Evolutionary conservation across 441 rosid species (phyloP).

Genomic region (Kokia cookei): DNA sequence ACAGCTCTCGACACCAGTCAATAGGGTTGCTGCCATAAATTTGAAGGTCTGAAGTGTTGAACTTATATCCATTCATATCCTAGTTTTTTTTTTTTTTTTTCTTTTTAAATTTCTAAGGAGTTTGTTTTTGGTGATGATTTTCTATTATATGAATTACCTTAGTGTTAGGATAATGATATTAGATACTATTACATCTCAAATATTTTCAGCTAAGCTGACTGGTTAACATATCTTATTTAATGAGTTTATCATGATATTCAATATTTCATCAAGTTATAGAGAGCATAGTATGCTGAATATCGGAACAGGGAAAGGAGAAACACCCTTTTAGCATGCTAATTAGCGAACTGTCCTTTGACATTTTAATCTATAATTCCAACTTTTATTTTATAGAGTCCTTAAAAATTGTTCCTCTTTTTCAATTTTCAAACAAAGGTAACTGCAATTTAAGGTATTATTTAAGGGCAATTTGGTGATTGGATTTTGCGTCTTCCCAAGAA

Average conservation of each 20-base stretch:
- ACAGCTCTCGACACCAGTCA: conserved; percentile 55
- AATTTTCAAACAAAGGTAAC: no score
- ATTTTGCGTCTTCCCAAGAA: no score
- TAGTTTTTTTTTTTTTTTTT: neutral
- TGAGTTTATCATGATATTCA: neutral
- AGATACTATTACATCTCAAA: neutral
- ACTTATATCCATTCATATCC: neutral
- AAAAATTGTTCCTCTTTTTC: no score
- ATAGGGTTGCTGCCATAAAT: conserved; percentile 63
- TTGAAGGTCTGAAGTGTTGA: conserved; percentile 36
- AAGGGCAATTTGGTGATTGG: no score
- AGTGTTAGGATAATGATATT: neutral
- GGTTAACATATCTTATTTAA: neutral
- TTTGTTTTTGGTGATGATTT: neutral
- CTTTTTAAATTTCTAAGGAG: neutral
- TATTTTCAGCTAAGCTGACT: neutral
- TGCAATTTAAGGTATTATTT: no score
- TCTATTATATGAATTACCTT: neutral
- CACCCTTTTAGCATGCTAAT: no score
- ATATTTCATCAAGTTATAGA: neutral
- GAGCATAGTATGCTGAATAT: no score
- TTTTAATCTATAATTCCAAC: no score
- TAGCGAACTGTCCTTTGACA: no score
- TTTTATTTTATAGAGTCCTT: no score
- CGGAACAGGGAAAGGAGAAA: no score